A percentile compares a stretch with the other conserved stretches of the same genome.
Evolutionary conservation across 805 yeast genomes (phyloP).

Genomic region (Saccharomyces mikatae): DNA sequence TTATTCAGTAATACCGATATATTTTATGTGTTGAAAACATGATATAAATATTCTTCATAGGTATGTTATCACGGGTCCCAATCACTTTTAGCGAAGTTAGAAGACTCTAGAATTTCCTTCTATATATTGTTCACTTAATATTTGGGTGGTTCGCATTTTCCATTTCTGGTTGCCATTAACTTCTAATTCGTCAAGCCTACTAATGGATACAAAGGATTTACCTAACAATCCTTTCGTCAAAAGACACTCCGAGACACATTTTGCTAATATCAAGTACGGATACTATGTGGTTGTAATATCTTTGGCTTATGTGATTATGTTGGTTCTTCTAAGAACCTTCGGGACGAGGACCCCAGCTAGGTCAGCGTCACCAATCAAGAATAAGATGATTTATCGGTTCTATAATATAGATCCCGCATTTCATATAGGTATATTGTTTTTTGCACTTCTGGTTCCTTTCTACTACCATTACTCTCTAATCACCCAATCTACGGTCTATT

Average conservation of each 20-base stretch:
- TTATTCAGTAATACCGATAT: background rate
- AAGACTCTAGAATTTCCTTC: background rate
- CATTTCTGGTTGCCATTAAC: background rate
- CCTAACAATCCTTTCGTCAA: constrained; percentile 4
- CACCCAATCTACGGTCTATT: constrained; percentile 17
- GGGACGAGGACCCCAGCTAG: constrained; percentile 3
- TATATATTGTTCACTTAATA: background rate
- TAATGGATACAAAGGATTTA: background rate
- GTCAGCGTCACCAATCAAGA: constrained; percentile 31
- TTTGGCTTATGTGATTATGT: constrained; percentile 31
- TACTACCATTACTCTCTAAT: constrained; percentile 26
- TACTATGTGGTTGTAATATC: constrained; percentile 40
- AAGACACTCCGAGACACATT: constrained; percentile 50
- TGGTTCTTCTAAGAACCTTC: constrained; percentile 30
- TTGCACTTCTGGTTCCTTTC: constrained; percentile 32
- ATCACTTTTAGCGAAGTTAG: background rate
- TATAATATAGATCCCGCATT: constrained; percentile 29
- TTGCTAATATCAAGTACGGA: constrained; percentile 54
- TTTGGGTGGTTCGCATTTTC: background rate
- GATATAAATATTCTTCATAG: background rate
- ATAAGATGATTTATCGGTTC: constrained; percentile 28
- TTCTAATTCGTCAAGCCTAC: background rate
- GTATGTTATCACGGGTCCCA: background rate
- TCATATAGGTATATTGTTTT: constrained; percentile 31
- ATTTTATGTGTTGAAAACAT: background rate